Evolutionary conservation across 179 eudicot species (phyloP), one percentile per base, ranked within the genome.

Genomic region (Gypsophila paniculata): DNA sequence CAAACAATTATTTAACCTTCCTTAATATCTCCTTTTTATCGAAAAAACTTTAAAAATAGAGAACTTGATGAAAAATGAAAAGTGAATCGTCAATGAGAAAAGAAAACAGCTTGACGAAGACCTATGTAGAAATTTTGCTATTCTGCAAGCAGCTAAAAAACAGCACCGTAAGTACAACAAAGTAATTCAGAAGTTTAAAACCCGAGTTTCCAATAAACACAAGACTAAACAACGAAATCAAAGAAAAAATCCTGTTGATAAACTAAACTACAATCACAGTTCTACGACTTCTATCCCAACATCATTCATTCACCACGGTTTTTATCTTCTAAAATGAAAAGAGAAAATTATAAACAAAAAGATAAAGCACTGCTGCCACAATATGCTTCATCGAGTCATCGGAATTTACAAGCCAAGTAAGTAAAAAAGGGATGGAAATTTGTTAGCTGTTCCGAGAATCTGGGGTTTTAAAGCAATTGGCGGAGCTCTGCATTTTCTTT

Each of bases 401-500:
- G 38, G 25, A 36, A 38, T 63, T 8, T 36, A 63, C 49, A 63
- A 36, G 49, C 67, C 49, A 18, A n/a, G 5, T 46, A 44, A 23
- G 22, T 10, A 7, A 7, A 10, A 60, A n/a, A 38, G 34, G 57
- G 44, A 46, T 15, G 14, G 8, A 22, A 39, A 44, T 44, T 18
- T 36, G 4, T 12, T 26, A 32, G 57, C 6, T 5, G 6, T 2
- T 34, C 34, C 13, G 65, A 36, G 46, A 42, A 42, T 42, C 46
- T 2, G 46, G 46, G 10, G 17, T 51, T 54, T 86, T 79, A 90
- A 32, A 91, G 84, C 71, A 88, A 76, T 69, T 85, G 89, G 54
- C 94, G 91, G 57, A 91, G 88, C 83, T 81, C 84, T 80, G 85
- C 96, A 61, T 80, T 88, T 82, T 91, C 97, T 78, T 84, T 82